A percentile compares a stretch with the other conserved stretches of the same genome.
Conservation (phyloP, 129 eudicot species). For the Silybum marianum region DNA sequence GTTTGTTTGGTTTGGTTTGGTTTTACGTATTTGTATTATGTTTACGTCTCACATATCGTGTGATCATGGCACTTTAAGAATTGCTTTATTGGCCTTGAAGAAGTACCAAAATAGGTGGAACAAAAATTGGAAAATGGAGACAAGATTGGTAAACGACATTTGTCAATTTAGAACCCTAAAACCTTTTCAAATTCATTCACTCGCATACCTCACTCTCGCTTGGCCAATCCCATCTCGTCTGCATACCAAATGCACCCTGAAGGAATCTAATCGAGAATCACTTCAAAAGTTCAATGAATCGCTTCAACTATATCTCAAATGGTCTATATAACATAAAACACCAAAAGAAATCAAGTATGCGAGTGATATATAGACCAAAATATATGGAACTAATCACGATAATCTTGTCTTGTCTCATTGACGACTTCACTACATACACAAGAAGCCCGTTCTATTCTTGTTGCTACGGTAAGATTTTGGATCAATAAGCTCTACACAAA, state of each 20-base stretch:
- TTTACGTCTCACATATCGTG: not conserved
- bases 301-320: not conserved
- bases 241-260: not conserved
- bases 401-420: not conserved
- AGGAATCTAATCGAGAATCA: not conserved
- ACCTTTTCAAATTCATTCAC: not conserved
- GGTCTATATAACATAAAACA: not conserved
- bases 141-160: not conserved
- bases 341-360: not conserved
- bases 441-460: not conserved
- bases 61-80: constrained; percentile 3
- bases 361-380: not conserved
- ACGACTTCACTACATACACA: not conserved
- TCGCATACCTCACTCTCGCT: not conserved
- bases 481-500: not conserved
- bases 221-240: not conserved
- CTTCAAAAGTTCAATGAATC: not conserved
- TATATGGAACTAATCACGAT: not conserved
- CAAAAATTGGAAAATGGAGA: not conserved
- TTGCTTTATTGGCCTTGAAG: not conserved
- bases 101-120: not conserved
- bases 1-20: not conserved
- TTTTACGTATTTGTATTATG: not conserved
- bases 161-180: not conserved
- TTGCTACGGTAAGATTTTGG: not conserved